Evolutionary conservation across 2,329 filamentous ascomycete species (phyloP), one percentile per base, ranked within the genome.

Genomic region (Trichoderma sp.): DNA sequence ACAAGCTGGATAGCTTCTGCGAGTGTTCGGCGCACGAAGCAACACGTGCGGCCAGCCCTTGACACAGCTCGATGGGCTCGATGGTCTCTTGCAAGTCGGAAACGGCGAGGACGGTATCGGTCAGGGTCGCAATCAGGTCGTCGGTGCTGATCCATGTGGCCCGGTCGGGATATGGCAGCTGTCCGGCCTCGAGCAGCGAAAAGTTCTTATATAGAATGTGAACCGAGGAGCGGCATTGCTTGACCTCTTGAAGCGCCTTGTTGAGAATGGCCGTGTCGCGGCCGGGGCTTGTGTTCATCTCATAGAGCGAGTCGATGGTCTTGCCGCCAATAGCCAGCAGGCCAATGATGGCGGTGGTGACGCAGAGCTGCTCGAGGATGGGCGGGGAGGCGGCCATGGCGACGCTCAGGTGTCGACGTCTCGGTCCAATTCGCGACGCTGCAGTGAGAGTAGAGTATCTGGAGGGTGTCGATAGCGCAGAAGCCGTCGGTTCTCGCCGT

Each of bases 181-280:
- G 73, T 34, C 70, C 75, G 42, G 76, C 73, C 69, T 79, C 76
- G 66, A 79, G 72, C 22, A 77, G 73, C 25, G 67, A 71, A 53
- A 80, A 73, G 5, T 76, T 77, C 70, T 79, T 79, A 72, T 75
- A 76, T 42, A 80, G 72, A 45, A 78, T 73, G 70, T 78, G 76
- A 19, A 79, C 72, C 1, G 78, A 78, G 12, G 78, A 80, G 37
- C 78, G 77, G 42, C 77, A 78, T 69, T 80, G 78, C 59, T 79
- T 78, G 42, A 78, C 70, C 68, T 79, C 77, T 54, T 77, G 76
- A 6, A 79, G 72, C 13, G 77, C 75, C 54, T 74, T 71, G 70
- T 74, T 75, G 67, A 78, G 70, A 32, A 74, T 53, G 7, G 71
- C 69, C 19, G 75, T 76, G 65, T 70, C 70, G 67, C 71, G 66